phyloP scores from a whole-genome alignment of 2,329 filamentous ascomycete genomes.

The Pseudogymnoascus sp. region DNA sequence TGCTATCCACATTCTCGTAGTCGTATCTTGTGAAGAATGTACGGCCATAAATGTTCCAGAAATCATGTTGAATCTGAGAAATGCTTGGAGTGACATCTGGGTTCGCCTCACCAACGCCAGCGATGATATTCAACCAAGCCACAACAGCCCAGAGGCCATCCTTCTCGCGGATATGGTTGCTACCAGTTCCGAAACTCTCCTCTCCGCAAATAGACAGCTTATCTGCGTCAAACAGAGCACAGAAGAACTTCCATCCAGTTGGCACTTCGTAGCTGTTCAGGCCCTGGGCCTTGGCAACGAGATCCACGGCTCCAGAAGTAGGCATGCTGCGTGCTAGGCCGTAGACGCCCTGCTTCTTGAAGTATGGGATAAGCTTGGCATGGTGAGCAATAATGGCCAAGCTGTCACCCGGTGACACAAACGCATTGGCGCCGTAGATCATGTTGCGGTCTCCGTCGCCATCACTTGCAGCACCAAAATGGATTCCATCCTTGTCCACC shows the following conservation, averaged over 20 bases:
- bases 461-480: conserved; percentile 93
- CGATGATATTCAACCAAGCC: conserved; percentile 98
- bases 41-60: conserved; percentile 92
- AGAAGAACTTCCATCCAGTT: conserved; percentile 99
- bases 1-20: conserved; percentile 89
- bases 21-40: conserved; percentile 99
- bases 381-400: conserved; percentile 97
- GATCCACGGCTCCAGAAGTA: conserved; percentile 88
- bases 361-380: conserved; percentile 93
- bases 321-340: conserved; percentile 97
- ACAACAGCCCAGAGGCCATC: conserved; percentile 96
- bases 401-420: conserved; percentile 95
- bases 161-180: conserved; percentile 98
- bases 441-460: conserved; percentile 99
- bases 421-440: conserved; percentile 96
- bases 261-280: conserved; percentile 92
- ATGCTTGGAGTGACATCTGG: conserved; percentile 80
- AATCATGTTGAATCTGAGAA: conserved; percentile 90
- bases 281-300: conserved; percentile 90
- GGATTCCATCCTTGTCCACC: conserved; percentile 83
- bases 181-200: conserved; percentile 95
- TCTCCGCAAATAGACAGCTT: conserved; percentile 98
- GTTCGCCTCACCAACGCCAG: conserved; percentile 77
- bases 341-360: conserved; percentile 93
- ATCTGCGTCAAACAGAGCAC: conserved; percentile 84